A percentile compares a stretch with the other conserved stretches of the same genome.
phyloP scores from a whole-genome alignment of 108 stramenopile genomes.

The Chaetoceros tenuissimus region DNA sequence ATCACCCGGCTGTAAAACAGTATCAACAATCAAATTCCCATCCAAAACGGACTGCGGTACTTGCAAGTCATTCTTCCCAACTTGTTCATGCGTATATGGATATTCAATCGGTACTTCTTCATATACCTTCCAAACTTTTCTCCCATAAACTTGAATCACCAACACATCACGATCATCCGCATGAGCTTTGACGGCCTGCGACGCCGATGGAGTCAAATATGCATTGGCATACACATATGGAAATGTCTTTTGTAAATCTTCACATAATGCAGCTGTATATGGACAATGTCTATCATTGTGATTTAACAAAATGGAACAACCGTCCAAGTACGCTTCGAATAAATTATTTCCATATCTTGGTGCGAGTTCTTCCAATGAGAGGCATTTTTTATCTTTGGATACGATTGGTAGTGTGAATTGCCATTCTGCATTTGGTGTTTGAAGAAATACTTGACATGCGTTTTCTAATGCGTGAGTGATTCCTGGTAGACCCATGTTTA shows the following conservation, averaged over 20 bases:
- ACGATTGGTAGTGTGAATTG: constrained; percentile 22
- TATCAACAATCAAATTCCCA: constrained; percentile 30
- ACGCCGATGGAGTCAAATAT: constrained; percentile 71
- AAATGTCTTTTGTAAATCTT: constrained; percentile 52
- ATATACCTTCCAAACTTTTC: constrained; percentile 75
- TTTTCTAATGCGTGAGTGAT: neutral
- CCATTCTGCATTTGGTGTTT: constrained; percentile 1
- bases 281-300: constrained; percentile 55
- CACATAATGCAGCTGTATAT: constrained; percentile 48
- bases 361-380: constrained; percentile 20
- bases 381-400: constrained; percentile 39
- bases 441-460: neutral
- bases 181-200: constrained; percentile 68
- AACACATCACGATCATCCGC: constrained; percentile 90
- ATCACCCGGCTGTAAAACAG: constrained; percentile 52
- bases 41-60: constrained; percentile 43
- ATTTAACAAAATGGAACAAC: constrained; percentile 68
- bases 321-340: constrained; percentile 64
- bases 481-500: neutral
- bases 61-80: constrained; percentile 62
- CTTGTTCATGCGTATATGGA: constrained; percentile 79
- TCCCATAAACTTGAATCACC: constrained; percentile 63
- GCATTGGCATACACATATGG: constrained; percentile 74
- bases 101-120: constrained; percentile 44
- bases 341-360: constrained; percentile 36